Evolutionary conservation across 2,329 filamentous ascomycete genomes (phyloP).

Genomic region (Botrytis galanthina): DNA sequence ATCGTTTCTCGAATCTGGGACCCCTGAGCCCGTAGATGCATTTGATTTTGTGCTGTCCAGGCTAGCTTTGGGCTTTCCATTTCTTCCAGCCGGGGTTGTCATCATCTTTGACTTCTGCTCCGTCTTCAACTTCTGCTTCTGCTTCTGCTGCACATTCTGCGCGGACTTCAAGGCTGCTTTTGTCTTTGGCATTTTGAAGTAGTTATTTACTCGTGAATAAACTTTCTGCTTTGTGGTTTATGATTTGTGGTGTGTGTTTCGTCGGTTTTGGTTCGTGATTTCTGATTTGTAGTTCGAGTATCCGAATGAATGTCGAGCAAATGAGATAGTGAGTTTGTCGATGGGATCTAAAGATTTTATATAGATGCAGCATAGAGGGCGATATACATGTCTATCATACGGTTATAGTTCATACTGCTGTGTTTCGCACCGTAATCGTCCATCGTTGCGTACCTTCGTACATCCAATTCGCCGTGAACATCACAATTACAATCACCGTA

Average conservation of each 20-base stretch:
- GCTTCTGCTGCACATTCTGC: background rate
- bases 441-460: too few relatives aligned
- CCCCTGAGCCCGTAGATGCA: too few relatives aligned
- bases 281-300: background rate
- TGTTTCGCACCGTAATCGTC: background rate
- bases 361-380: background rate
- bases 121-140: background rate
- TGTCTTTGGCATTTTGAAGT: background rate
- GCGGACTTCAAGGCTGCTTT: background rate
- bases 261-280: background rate
- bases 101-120: background rate
- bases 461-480: background rate
- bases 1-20: background rate
- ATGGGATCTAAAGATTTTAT: background rate
- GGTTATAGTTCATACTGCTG: background rate
- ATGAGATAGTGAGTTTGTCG: too few relatives aligned
- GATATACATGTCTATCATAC: background rate
- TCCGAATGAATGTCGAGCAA: too few relatives aligned
- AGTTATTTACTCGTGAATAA: background rate
- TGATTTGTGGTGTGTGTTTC: too few relatives aligned
- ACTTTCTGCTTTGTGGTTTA: background rate
- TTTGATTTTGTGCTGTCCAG: too few relatives aligned
- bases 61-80: too few relatives aligned
- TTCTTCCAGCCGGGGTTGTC: too few relatives aligned
- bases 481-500: background rate